Conservation (phyloP, 345 rosid species). For the Populus pruinosa region DNA sequence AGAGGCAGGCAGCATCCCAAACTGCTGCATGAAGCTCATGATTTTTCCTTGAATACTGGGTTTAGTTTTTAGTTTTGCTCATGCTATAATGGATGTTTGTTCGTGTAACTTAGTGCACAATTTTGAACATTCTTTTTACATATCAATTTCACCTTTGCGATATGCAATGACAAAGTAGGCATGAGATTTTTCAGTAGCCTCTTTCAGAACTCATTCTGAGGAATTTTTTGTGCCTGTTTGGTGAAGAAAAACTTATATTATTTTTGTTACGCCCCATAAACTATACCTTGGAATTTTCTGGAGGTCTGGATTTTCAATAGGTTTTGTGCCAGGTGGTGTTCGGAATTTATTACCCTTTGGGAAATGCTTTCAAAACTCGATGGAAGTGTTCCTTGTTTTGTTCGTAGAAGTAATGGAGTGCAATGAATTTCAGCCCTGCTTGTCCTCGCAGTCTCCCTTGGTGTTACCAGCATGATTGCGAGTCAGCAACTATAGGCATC, state of each 20-base stretch:
- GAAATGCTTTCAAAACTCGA: background rate
- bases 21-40: constrained; percentile 28
- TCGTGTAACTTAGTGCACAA: background rate
- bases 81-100: background rate
- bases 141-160: background rate
- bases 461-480: background rate
- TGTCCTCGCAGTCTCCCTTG: background rate
- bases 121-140: background rate
- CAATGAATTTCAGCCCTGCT: background rate
- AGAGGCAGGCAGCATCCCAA: constrained; percentile 59
- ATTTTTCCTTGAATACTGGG: background rate
- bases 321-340: background rate
- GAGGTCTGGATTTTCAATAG: background rate
- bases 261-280: background rate
- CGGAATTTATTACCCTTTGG: background rate
- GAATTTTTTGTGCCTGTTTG: background rate
- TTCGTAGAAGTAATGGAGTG: background rate
- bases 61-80: background rate
- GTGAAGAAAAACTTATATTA: fast-evolving
- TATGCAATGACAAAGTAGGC: background rate
- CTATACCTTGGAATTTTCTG: background rate
- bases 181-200: background rate
- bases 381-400: background rate
- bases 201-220: background rate
- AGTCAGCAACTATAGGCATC: no score